Evolutionary conservation across 495 filamentous ascomycete species (phyloP), one percentile per base, ranked within the genome.

Genomic region (Margaritispora aquatica): DNA sequence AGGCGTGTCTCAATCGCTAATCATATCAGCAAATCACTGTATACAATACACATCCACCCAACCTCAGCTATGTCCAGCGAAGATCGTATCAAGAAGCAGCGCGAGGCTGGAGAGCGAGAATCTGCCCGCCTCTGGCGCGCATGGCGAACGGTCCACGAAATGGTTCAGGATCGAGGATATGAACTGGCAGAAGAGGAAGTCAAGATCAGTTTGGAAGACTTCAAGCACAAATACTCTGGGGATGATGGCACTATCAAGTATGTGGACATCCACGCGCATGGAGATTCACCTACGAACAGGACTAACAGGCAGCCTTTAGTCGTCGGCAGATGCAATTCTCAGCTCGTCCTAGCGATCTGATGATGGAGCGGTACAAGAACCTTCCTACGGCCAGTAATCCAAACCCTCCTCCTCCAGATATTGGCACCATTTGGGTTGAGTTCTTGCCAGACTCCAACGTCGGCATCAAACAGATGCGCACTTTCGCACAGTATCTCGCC

Each of bases 351-450:
- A 86, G 85, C 52, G 81, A 86, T 21, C 78, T 75, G 55, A 97
- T 97, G 95, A 77, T 92, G 59, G 77, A 81, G 59, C 91, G 91
- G 71, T 92, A 91, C 80, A 85, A 85, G 22, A 79, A 83, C 2
- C 80, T 83, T 4, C 77, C 85, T 17, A 91, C 80, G 47, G 68
- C 81, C 44, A 55, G 69, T 34, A 81, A 87, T 70, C 88, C 86
- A 2, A 77, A 85, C 64, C 88, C 83, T 41, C 72, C 77, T 26
- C 75, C 80, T 26, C 72, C 81, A 52, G 84, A 90, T 64, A 88
- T 92, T 70, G 94, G 94, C 65, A 88, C 83, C 29, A 88, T 97
- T 74, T 96, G 88, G 84, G 83, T 98, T 59, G 91, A 97, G 71
- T 98, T 98, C 82, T 84, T 82, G 68, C 75, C 83, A 27, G 89